Evolutionary conservation across 345 rosid genomes (phyloP).

Genomic region (Toxicodendron radicans): DNA sequence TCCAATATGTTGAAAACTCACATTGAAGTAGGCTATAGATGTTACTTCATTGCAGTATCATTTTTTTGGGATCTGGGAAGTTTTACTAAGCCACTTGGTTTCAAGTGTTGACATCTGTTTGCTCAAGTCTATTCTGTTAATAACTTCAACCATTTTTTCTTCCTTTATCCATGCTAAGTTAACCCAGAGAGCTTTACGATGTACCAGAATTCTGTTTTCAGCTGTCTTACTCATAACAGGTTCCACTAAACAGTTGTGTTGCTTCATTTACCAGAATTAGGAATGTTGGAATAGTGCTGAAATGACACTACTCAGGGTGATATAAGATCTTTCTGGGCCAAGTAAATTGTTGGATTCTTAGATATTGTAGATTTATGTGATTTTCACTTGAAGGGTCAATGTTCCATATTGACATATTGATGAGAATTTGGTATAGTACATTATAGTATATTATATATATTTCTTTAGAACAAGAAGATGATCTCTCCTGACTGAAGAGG

Average conservation of each 20-base stretch:
- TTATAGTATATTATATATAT: not conserved
- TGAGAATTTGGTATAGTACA: slow-evolving; percentile 14
- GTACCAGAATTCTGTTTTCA: not conserved
- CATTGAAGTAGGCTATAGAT: slow-evolving; percentile 6
- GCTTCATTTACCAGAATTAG: slow-evolving; percentile 3
- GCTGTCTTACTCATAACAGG: not conserved
- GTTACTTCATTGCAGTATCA: not conserved
- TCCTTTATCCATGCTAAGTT: slow-evolving; percentile 1
- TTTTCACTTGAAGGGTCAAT: not conserved
- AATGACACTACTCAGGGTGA: slow-evolving; percentile 13
- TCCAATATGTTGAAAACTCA: slow-evolving; percentile 11
- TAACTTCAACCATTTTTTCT: slow-evolving; percentile 5
- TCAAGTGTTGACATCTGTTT: slow-evolving; percentile 9
- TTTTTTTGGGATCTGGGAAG: not conserved
- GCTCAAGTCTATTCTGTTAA: not conserved
- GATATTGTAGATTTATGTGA: slow-evolving; percentile 10
- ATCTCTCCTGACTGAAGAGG: not conserved
- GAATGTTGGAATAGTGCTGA: slow-evolving; percentile 5
- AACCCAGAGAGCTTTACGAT: not conserved
- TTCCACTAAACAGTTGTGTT: not conserved
- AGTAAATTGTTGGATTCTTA: not conserved
- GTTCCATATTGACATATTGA: not conserved
- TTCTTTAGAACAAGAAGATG: slow-evolving; percentile 2
- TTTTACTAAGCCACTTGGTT: not conserved
- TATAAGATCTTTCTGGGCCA: slow-evolving; percentile 6